Base-by-base conservation (phyloP, 345 rosid species). In the Aquilaria malaccensis region DNA sequence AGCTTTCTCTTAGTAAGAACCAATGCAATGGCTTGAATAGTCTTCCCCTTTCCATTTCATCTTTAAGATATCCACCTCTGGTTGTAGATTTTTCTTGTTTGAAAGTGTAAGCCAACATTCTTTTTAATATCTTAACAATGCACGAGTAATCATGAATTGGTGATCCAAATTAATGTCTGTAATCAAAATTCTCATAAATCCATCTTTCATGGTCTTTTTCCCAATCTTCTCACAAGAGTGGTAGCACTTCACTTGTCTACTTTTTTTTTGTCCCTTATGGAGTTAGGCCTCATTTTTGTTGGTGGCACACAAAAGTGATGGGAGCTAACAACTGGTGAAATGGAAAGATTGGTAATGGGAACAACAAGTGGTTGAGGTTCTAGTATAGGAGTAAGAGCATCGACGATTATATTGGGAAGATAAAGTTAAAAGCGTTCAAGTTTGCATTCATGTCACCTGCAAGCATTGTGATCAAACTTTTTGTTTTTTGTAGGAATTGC, bases 41-140 rank as follows among this genome's bases (percentile, higher is more conserved):
- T 90, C 85, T 94, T 94, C 37, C 99, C 99, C 99, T 90, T 94
- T 62, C 99, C 99, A 94, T 94, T 75, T 94, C 99, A 77, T 94
- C 99, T 9, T 97, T 97, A 22, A 94, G 96, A 70, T 90, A 88
- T 55, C 99, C 99, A 32, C 97, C 99, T 64, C 64, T 75, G 61
- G 74, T 70, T 30, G 49, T 3, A 29, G 96, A 79, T 1, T 80
- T 81, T 82, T 94, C 99, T 77, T 94, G 99, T 55, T 85, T 88
- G 55, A 75, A 51, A 59, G 92, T 91, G 97, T 97, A 94, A 29
- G 97, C 90, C 70, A 94, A 60, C 95, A 94, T 65, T 94, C 97
- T 62, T 86, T 94, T 58, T 94, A 97, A 75, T 90, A 94, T 67
- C 96, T 86, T 71, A 94, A 75, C 55, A 94, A 69, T 92, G 89